Evolutionary conservation across 768 basidiomycete species (phyloP).

Genomic region (Collybia mongolica): DNA sequence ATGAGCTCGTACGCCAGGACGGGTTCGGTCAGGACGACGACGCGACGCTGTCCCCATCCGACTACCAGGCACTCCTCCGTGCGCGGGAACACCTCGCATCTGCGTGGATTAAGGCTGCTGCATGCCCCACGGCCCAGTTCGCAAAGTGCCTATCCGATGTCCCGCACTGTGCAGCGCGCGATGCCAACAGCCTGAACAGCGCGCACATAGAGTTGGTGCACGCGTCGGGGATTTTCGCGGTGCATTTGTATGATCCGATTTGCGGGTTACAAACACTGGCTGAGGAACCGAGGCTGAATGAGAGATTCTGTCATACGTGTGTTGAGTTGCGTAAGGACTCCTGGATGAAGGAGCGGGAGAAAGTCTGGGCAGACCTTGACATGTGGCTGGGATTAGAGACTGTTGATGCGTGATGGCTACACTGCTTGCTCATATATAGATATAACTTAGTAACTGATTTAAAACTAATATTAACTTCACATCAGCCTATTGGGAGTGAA

Average conservation of each 20-base stretch:
- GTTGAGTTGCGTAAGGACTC: background rate
- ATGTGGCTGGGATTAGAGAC: constrained; percentile 2
- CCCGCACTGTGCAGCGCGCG: background rate
- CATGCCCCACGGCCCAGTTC: no score
- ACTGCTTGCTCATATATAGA: no score
- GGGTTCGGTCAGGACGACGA: background rate
- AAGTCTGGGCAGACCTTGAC: constrained; percentile 5
- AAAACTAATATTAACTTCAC: no score
- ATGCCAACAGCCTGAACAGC: background rate
- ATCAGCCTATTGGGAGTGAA: no score
- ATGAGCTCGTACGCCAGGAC: constrained; percentile 27
- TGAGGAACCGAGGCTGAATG: background rate
- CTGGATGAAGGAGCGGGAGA: background rate
- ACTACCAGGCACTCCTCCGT: constrained; percentile 5
- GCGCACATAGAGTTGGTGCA: background rate
- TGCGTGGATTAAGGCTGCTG: constrained; percentile 3
- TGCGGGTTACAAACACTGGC: background rate
- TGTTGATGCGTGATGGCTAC: background rate
- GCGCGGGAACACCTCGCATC: constrained; percentile 9
- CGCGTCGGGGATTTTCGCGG: background rate
- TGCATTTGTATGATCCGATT: constrained; percentile 4
- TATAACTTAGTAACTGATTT: no score
- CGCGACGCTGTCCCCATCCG: background rate
- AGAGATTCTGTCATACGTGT: background rate
- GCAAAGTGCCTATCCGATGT: no score